Evolutionary conservation across 179 eudicot species (phyloP), one percentile per base, ranked within the genome.

Genomic region (Gypsophila paniculata): DNA sequence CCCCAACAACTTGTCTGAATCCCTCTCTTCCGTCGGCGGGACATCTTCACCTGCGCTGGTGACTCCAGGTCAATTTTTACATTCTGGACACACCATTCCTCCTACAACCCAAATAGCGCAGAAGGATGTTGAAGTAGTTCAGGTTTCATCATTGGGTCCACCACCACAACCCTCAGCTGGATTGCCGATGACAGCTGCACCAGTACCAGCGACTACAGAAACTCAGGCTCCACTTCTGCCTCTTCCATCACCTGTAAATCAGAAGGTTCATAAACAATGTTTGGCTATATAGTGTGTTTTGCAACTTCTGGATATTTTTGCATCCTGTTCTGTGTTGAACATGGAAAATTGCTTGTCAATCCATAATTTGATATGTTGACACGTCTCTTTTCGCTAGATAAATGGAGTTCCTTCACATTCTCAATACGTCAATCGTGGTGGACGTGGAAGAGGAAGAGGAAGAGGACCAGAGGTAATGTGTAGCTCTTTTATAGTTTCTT

Each of bases 1-100:
- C 32, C 71, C 64, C 52, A 78, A 69, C 67, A 76, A 62, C 72
- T 48, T 77, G 25, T 72, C 87, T 65, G 86, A 84, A 71, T 68
- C 81, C 19, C 65, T 63, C 54, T 51, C 83, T 49, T 70, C 80
- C 42, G 74, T 62, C 75, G 79, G 75, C 23, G 85, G 76, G 22
- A 51, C 80, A 4, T 78, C 87, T 60, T 63, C 80, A 10, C 84
- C 82, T 67, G 79, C 77, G 18, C 68, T 85, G 78, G 85, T 85
- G 77, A 87, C 90, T 68, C 87, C 87, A 72, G 88, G 82, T 44
- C 84, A 85, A 62, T 81, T 87, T 79, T 78, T 85, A 66, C 85
- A 75, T 79, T 68, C 85, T 81, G 88, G 81, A 74, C 26, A 75
- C 74, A 72, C 79, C 68, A 64, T 58, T 8, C 61, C 79, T 44